Percentiles rank a stretch among this genome's conserved stretches.
Evolutionary conservation across 2,329 filamentous ascomycete genomes (phyloP).

Genomic region (Xylogone sp.): DNA sequence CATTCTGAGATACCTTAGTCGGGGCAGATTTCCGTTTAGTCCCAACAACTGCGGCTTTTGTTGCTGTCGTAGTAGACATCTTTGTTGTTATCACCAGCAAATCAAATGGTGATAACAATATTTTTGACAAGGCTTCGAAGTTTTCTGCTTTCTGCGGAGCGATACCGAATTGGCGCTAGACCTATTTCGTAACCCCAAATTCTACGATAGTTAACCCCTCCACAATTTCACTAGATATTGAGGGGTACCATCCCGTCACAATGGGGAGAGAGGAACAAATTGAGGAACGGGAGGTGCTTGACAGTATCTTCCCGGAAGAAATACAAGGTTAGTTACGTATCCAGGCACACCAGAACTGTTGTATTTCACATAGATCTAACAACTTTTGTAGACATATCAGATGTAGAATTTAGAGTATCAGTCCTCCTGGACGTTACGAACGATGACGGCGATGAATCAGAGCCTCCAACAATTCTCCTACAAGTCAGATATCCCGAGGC

Average conservation of each 20-base stretch:
- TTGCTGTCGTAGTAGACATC: slow-evolving; percentile 31
- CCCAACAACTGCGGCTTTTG: slow-evolving; percentile 41
- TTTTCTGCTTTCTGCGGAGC: slow-evolving; percentile 13
- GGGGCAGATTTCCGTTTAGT: slow-evolving; percentile 55
- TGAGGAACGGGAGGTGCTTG: slow-evolving; percentile 95
- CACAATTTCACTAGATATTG: slow-evolving; percentile 2
- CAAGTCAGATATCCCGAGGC: slow-evolving; percentile 84
- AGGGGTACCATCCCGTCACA: slow-evolving; percentile 15
- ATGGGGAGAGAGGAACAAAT: slow-evolving; percentile 83
- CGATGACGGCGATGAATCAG: slow-evolving; percentile 56
- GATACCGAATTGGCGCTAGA: slow-evolving; percentile 15
- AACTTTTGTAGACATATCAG: slow-evolving; percentile 68
- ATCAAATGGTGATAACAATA: not conserved
- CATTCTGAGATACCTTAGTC: slow-evolving; percentile 39
- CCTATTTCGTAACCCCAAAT: slow-evolving; percentile 12
- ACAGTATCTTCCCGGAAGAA: slow-evolving; percentile 97
- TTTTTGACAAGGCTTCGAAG: slow-evolving; percentile 7
- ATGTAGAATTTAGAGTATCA: slow-evolving; percentile 82
- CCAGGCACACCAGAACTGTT: too few species aligned
- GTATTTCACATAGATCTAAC: slow-evolving; percentile 9
- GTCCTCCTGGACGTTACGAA: slow-evolving; percentile 77
- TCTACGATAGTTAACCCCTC: not conserved
- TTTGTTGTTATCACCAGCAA: slow-evolving; percentile 7
- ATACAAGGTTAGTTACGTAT: slow-evolving; percentile 66
- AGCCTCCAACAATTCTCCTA: slow-evolving; percentile 71